phyloP scores from a whole-genome alignment of 495 filamentous ascomycete species.

The Hypoxylon intermedium region DNA sequence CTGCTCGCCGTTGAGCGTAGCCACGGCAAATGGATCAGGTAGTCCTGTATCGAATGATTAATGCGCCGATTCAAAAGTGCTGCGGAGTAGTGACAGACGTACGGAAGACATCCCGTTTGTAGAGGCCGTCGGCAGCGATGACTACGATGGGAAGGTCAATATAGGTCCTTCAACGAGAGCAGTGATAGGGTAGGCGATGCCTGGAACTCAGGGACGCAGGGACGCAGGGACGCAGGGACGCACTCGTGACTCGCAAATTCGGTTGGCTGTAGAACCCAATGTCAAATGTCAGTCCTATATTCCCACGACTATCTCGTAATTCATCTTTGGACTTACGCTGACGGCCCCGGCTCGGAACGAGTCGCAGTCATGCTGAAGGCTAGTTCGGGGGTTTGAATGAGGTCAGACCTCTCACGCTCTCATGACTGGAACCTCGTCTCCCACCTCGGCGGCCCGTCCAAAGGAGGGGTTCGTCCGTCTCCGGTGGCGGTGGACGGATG shows the following conservation, averaged over 20 bases:
- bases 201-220: neutral
- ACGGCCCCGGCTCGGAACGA: conserved; percentile 40
- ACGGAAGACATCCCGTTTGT: conserved; percentile 99
- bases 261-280: conserved; percentile 52
- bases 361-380: conserved; percentile 39
- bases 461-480: conserved; percentile 39
- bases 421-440: conserved; percentile 25
- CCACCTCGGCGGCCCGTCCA: conserved; percentile 36
- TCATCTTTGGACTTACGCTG: conserved; percentile 36
- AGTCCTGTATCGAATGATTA: conserved; percentile 69
- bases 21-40: conserved; percentile 96
- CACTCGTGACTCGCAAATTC: conserved; percentile 72
- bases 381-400: too few species aligned
- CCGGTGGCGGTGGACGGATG: conserved; percentile 13
- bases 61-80: conserved; percentile 18
- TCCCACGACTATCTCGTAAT: neutral
- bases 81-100: conserved; percentile 50
- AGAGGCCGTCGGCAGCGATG: conserved; percentile 96
- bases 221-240: conserved; percentile 33
- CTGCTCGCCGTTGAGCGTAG: conserved; percentile 94
- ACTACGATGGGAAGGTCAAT: conserved; percentile 60
- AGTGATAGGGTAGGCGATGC: neutral
- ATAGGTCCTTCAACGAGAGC: conserved; percentile 1
- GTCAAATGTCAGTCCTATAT: conserved; percentile 17
- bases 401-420: conserved; percentile 30